Conservation (phyloP, 2,329 filamentous ascomycete species). For the Fusarium abutilonis region DNA sequence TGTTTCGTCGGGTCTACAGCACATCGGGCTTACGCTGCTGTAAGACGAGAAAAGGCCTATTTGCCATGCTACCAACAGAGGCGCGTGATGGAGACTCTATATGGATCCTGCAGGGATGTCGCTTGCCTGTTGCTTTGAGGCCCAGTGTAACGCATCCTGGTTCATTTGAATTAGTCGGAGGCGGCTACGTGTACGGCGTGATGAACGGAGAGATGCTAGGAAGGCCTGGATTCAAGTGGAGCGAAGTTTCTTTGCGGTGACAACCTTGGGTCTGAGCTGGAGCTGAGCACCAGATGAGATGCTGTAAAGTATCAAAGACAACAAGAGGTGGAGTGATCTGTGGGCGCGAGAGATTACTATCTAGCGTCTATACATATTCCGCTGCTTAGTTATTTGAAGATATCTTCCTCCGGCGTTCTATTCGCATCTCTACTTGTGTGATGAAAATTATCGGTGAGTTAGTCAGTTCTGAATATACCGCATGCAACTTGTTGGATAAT, state of each 20-base stretch:
- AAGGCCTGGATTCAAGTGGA: background rate
- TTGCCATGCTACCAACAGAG: background rate
- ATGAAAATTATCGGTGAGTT: no score
- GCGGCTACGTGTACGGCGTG: background rate
- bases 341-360: no score
- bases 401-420: no score
- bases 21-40: background rate
- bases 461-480: no score
- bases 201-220: background rate
- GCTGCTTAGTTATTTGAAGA: no score
- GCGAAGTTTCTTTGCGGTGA: background rate
- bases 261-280: no score
- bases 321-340: no score
- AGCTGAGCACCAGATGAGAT: no score
- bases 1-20: background rate
- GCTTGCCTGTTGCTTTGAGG: background rate
- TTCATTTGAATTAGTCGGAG: background rate
- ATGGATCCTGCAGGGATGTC: background rate
- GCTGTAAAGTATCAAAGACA: no score
- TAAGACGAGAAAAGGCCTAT: background rate
- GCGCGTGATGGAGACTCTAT: background rate
- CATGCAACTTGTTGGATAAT: no score
- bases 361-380: no score
- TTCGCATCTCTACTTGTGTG: no score
- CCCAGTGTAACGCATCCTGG: background rate